A percentile compares a stretch with the other conserved stretches of the same genome.
Conservation (phyloP, 148 eudicot genomes). For the Arctostaphylos glauca region DNA sequence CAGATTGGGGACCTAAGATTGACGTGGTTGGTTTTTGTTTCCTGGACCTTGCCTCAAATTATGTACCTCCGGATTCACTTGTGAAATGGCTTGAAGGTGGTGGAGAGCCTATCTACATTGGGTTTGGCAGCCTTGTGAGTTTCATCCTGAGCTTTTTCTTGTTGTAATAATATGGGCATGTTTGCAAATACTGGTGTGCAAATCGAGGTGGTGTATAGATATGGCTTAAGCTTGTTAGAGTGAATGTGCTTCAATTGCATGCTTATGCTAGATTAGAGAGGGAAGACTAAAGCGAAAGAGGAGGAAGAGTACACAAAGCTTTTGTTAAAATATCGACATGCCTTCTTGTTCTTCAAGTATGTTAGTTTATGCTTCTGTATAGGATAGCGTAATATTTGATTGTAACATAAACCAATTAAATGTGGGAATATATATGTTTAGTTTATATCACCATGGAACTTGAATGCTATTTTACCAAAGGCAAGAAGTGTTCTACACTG, state of each 20-base stretch:
- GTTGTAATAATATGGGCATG: neutral
- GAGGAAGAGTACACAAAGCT: neutral
- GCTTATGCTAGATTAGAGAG: neutral
- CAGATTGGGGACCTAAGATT: constrained; percentile 95
- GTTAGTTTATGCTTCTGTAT: neutral
- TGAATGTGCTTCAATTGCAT: neutral
- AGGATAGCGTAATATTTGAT: no score
- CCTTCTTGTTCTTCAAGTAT: neutral
- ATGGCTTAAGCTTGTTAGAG: neutral
- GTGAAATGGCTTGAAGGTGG: constrained; percentile 68
- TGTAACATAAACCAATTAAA: no score
- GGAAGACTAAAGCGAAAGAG: neutral
- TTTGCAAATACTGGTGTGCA: neutral
- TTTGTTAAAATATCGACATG: neutral
- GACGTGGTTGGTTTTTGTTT: constrained; percentile 96
- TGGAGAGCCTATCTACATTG: constrained; percentile 77
- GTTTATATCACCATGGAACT: neutral
- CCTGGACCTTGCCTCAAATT: constrained; percentile 82
- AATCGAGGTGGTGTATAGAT: neutral
- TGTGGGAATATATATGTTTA: neutral
- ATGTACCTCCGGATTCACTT: constrained; percentile 76
- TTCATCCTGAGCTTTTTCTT: constrained; percentile 7
- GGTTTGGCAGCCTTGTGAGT: constrained; percentile 95
- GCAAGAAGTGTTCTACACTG: neutral
- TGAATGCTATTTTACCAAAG: neutral